Conservation (phyloP, 2,329 filamentous ascomycete genomes). For the Fusarium camptoceras region DNA sequence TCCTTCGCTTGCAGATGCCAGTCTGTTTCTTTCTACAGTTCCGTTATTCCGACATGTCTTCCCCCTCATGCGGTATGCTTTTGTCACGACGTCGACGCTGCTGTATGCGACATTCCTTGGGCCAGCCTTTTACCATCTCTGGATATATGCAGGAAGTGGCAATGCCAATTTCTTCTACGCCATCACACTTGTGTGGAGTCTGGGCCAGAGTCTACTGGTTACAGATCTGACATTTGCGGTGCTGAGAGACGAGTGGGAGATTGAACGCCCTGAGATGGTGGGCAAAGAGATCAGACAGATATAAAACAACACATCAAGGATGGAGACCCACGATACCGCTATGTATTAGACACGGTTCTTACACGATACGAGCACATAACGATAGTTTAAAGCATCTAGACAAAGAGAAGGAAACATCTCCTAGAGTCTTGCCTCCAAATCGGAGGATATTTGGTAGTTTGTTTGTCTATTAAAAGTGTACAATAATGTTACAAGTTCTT, state of each 20-base stretch:
- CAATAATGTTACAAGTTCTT: slow-evolving; percentile 37
- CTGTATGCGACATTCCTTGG: slow-evolving; percentile 90
- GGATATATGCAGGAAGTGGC: slow-evolving; percentile 97
- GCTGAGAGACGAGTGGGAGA: slow-evolving; percentile 92
- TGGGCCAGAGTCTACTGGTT: slow-evolving; percentile 87
- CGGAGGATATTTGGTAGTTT: slow-evolving; percentile 1
- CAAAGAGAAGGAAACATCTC: slow-evolving; percentile 23
- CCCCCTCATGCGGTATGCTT: slow-evolving; percentile 92
- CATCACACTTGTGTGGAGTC: slow-evolving; percentile 97
- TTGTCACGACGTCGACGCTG: slow-evolving; percentile 83
- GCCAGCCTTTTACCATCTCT: slow-evolving; percentile 95
- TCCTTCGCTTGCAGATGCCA: slow-evolving; percentile 90
- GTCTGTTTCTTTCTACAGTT: slow-evolving; percentile 84
- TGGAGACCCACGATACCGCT: background rate
- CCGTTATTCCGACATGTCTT: slow-evolving; percentile 93
- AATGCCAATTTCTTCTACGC: slow-evolving; percentile 99
- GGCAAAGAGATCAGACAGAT: slow-evolving; percentile 91
- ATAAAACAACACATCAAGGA: slow-evolving; percentile 54
- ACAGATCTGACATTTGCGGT: slow-evolving; percentile 90
- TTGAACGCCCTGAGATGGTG: slow-evolving; percentile 87
- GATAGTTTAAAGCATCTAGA: slow-evolving; percentile 31
- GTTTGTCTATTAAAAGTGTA: slow-evolving; percentile 32
- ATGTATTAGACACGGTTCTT: background rate
- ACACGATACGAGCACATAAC: background rate
- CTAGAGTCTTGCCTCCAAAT: slow-evolving; percentile 12